phyloP scores from a whole-genome alignment of 192 early-diverging fungal genomes.

The Endogone sp. region DNA sequence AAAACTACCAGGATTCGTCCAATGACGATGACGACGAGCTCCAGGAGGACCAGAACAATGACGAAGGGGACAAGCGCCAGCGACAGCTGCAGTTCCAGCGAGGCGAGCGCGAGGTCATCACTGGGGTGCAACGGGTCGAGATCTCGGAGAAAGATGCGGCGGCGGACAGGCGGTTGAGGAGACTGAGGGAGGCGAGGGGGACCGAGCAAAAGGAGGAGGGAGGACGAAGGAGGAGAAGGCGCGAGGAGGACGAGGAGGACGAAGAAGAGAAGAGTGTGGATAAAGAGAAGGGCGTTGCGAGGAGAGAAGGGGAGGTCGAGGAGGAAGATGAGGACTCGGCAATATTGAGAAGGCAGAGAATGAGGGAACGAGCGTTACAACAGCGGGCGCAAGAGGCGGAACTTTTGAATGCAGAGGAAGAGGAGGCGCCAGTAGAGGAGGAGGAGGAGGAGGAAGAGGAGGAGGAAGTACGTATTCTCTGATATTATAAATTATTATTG shows the following conservation, averaged over 20 bases:
- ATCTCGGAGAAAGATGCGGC: conserved; percentile 38
- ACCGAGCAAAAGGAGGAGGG: conserved; percentile 15
- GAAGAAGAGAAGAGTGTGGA: neutral
- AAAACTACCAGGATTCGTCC: conserved; percentile 46
- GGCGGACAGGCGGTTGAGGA: conserved; percentile 37
- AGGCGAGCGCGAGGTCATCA: conserved; percentile 33
- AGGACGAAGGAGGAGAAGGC: conserved; percentile 23
- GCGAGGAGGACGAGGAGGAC: conserved; percentile 18
- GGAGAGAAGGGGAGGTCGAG: conserved; percentile 24
- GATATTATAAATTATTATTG: too few species aligned
- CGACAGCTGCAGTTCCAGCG: conserved; percentile 16
- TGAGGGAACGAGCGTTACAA: conserved; percentile 20
- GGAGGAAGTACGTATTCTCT: conserved; percentile 10
- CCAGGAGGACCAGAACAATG: conserved; percentile 38
- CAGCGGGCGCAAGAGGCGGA: conserved; percentile 31
- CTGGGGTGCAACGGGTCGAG: conserved; percentile 35
- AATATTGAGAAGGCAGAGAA: conserved; percentile 25
- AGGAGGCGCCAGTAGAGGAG: conserved; percentile 12
- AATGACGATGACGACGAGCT: conserved; percentile 50
- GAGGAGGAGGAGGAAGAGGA: conserved; percentile 31
- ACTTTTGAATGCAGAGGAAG: conserved; percentile 12
- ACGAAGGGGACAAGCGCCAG: conserved; percentile 12
- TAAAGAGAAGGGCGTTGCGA: conserved; percentile 6
- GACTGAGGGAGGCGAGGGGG: conserved; percentile 37
- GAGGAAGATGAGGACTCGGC: conserved; percentile 50